Conservation (phyloP, 148 eudicot species). For the Rhododendron vialii region DNA sequence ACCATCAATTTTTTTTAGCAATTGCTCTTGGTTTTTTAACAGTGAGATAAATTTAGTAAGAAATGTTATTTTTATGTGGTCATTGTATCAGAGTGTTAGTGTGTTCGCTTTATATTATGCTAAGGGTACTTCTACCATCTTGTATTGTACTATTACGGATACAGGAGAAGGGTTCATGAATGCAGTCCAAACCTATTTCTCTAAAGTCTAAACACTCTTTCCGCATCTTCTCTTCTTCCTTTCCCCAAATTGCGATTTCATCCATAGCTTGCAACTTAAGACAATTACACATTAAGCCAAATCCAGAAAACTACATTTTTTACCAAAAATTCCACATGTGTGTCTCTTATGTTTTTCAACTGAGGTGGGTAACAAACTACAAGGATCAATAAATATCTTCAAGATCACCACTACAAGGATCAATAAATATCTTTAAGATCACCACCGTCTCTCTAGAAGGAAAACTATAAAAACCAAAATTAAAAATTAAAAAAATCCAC, state of each 20-base stretch:
- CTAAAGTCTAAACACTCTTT: background rate
- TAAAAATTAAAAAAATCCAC: background rate
- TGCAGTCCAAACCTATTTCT: background rate
- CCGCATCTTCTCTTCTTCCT: background rate
- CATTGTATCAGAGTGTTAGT: background rate
- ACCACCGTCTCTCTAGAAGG: background rate
- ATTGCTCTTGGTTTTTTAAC: background rate
- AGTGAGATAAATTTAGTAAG: background rate
- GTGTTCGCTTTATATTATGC: background rate
- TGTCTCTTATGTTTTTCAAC: background rate
- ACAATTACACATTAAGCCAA: background rate
- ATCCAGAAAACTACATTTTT: background rate
- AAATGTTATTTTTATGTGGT: background rate
- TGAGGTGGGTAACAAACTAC: background rate
- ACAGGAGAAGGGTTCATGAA: background rate
- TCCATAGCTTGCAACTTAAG: background rate
- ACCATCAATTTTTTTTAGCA: background rate
- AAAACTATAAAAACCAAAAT: background rate
- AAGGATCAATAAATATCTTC: background rate
- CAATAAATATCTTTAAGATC: background rate
- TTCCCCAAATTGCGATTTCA: background rate
- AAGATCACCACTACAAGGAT: background rate
- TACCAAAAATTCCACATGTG: background rate
- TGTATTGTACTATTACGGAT: background rate
- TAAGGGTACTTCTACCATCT: background rate